phyloP scores from a whole-genome alignment of 768 basidiomycete genomes.

The Mycena rosella region DNA sequence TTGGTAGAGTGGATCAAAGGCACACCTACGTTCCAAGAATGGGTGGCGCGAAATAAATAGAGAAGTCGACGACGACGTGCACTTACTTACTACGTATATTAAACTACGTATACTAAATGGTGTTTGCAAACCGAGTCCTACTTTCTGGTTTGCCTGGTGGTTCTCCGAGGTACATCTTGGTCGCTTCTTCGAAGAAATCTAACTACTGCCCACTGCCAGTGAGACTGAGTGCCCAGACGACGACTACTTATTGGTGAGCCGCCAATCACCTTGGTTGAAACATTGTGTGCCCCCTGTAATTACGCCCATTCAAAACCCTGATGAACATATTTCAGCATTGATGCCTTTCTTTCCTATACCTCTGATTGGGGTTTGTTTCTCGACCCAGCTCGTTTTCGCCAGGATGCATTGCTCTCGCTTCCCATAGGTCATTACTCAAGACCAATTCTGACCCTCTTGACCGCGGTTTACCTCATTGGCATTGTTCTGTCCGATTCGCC shows the following conservation, averaged over 20 bases:
- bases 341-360: conserved; percentile 51
- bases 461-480: conserved; percentile 43
- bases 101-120: too few relatives aligned
- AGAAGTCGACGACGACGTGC: too few relatives aligned
- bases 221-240: too few relatives aligned
- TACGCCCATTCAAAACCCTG: neutral
- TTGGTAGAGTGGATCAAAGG: conserved; percentile 74
- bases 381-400: conserved; percentile 52
- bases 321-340: conserved; percentile 18
- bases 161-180: too few relatives aligned
- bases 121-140: too few relatives aligned
- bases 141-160: too few relatives aligned
- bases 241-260: too few relatives aligned
- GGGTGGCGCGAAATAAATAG: conserved; percentile 48
- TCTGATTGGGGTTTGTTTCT: conserved; percentile 63
- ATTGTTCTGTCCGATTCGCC: conserved; percentile 12
- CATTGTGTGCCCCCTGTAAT: neutral
- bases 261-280: neutral
- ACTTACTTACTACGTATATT: too few relatives aligned
- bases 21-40: conserved; percentile 59
- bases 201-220: too few relatives aligned
- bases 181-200: too few relatives aligned
- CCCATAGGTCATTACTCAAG: conserved; percentile 39
- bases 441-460: conserved; percentile 41
- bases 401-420: conserved; percentile 38